Evolutionary conservation across 2,329 filamentous ascomycete species (phyloP).

Genomic region (Diplocarpon mali): DNA sequence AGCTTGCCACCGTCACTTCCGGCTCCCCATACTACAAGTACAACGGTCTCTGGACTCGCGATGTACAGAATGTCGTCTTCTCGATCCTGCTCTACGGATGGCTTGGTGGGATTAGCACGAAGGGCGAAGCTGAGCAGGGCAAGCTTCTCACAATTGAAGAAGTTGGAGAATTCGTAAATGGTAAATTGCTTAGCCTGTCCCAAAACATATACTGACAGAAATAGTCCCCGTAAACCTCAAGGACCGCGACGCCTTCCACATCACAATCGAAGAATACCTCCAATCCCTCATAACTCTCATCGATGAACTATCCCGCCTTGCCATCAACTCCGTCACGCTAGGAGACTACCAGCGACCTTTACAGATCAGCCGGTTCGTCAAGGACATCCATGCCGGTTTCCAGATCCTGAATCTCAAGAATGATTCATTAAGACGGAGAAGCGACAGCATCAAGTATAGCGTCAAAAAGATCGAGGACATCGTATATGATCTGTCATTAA

Average conservation of each 20-base stretch:
- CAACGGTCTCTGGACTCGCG: constrained; percentile 75
- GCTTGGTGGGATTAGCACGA: constrained; percentile 60
- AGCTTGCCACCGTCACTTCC: constrained; percentile 63
- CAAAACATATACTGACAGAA: constrained; percentile 7
- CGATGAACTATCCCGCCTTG: constrained; percentile 81
- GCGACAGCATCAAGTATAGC: constrained; percentile 91
- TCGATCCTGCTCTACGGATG: constrained; percentile 53
- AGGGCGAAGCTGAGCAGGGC: constrained; percentile 43
- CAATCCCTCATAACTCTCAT: constrained; percentile 77
- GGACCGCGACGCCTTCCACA: constrained; percentile 79
- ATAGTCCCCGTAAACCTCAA: constrained; percentile 85
- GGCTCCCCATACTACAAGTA: constrained; percentile 95
- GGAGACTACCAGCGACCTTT: constrained; percentile 80
- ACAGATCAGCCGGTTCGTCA: constrained; percentile 83
- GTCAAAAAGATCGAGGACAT: constrained; percentile 98
- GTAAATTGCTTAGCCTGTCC: constrained; percentile 26
- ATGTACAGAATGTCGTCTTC: constrained; percentile 67
- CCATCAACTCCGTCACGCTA: constrained; percentile 87
- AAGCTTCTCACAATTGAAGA: constrained; percentile 80
- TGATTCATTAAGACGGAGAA: constrained; percentile 74
- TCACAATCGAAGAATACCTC: constrained; percentile 96
- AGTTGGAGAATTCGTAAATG: constrained; percentile 64
- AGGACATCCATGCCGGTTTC: constrained; percentile 91
- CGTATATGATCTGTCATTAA: constrained; percentile 85
- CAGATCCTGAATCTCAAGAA: constrained; percentile 98